Evolutionary conservation across 208 protist species (phyloP), one percentile per base, ranked within the genome.

Genomic region (Vickermania ingenoplastis): DNA sequence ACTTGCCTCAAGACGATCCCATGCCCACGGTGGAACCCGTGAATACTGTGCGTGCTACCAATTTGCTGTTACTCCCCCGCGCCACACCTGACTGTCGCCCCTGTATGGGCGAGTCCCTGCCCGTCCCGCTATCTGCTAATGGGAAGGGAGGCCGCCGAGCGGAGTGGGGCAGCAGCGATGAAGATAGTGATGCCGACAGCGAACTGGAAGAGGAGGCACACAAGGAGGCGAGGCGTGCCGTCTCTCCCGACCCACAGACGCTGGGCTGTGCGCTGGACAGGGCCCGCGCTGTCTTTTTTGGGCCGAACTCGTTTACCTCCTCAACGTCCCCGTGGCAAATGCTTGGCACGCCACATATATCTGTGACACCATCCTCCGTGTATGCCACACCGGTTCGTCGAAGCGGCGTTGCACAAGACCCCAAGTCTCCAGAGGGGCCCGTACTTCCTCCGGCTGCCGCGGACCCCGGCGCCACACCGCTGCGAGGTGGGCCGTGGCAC

Each of bases 261-360:
- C 17, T 58, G 0, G 63, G 58, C 21, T 91, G 83, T 57, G 77
- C 77, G 0, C 59, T 91, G 41, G 83, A 86, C 25, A 70, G 63
- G n/a, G 83, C 83, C 0, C 68, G 80, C 3, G 63, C 75, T 1
- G 13, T 83, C 14, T 91, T 87, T 61, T 87, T 91, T 54, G 83
- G 79, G n/a, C 60, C 70, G 7, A 57, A 59, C 3, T 67, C 83
- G 22, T 90, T 86, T 64, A 76, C 71, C 45, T 77, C 74, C 23
- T 79, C 71, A n/a, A 83, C 79, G 17, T 83, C 79, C 0, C 75
- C 71, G 0, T 74, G 78, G 3, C 79, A 71, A 1, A 69, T 82
- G 41, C 67, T 82, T 0, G 62, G 67, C 21, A 81, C 77, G 3
- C 83, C 83, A 14, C 79, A 86, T 57, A 65, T 78, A 17, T 57